Conservation (phyloP, 768 basidiomycete genomes). For the Leccinum subgranulosum region DNA sequence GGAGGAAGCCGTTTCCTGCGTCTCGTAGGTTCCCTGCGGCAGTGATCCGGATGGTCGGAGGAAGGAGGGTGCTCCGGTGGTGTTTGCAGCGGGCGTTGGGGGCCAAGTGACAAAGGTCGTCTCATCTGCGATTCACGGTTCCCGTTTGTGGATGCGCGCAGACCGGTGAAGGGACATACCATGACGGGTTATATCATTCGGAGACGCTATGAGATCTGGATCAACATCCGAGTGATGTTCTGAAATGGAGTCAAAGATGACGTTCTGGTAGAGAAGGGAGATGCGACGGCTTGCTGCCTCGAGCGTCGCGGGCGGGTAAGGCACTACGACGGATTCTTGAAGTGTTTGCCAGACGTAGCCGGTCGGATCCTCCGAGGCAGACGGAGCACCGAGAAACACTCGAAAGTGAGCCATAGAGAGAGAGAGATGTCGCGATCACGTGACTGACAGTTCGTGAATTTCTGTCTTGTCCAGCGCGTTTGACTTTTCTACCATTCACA, state of each 20-base stretch:
- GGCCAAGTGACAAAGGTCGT: conserved; percentile 60
- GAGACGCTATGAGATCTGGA: conserved; percentile 18
- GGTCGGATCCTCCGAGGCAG: conserved; percentile 31
- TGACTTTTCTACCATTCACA: neutral
- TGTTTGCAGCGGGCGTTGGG: conserved; percentile 37
- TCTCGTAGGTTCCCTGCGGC: conserved; percentile 32
- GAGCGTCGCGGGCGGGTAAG: conserved; percentile 51
- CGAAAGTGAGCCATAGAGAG: conserved; percentile 37
- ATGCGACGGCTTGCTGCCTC: conserved; percentile 69
- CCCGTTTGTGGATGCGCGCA: conserved; percentile 4
- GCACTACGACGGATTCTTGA: neutral
- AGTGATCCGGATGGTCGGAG: conserved; percentile 29
- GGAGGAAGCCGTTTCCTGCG: conserved; percentile 46
- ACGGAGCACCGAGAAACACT: conserved; percentile 52
- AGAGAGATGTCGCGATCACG: conserved; percentile 26
- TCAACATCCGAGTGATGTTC: conserved; percentile 32
- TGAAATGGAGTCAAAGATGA: conserved; percentile 56
- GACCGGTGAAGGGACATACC: conserved; percentile 13
- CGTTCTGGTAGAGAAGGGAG: conserved; percentile 66
- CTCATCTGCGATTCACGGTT: conserved; percentile 32
- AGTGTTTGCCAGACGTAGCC: conserved; percentile 46
- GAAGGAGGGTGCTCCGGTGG: conserved; percentile 22
- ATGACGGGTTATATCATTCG: conserved; percentile 11
- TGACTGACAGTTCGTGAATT: conserved; percentile 19
- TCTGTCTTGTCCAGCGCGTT: conserved; percentile 16